Evolutionary conservation across 805 yeast genomes (phyloP).

Genomic region (Ogataea wickerhamii): DNA sequence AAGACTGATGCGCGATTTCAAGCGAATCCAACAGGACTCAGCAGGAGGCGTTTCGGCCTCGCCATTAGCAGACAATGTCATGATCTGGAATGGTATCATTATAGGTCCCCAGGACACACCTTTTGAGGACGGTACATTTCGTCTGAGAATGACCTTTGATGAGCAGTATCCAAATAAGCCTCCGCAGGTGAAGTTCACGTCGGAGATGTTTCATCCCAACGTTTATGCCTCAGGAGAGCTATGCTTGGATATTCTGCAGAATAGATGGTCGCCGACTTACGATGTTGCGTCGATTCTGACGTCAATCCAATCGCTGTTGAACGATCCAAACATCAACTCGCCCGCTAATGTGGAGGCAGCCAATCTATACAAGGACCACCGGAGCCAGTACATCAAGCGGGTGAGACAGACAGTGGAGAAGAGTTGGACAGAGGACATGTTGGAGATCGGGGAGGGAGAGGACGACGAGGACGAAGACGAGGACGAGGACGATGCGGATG

Average conservation of each 20-base stretch:
- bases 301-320: constrained; percentile 83
- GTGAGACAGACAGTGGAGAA: constrained; percentile 94
- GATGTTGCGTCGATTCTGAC: constrained; percentile 95
- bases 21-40: constrained; percentile 97
- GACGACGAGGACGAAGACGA: constrained; percentile 29
- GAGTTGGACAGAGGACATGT: constrained; percentile 84
- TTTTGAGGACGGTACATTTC: constrained; percentile 95
- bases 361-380: constrained; percentile 88
- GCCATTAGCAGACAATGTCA: constrained; percentile 93
- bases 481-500: constrained; percentile 21
- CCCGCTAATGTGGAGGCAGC: constrained; percentile 99
- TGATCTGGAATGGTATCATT: constrained; percentile 97
- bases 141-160: constrained; percentile 81
- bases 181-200: constrained; percentile 83
- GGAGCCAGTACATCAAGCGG: constrained; percentile 84
- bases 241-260: constrained; percentile 92
- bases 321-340: constrained; percentile 93
- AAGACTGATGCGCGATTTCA: constrained; percentile 97
- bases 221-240: constrained; percentile 94
- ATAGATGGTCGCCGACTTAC: constrained; percentile 98
- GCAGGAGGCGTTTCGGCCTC: constrained; percentile 98
- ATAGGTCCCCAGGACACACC: constrained; percentile 98
- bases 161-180: constrained; percentile 98
- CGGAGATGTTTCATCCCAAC: constrained; percentile 97
- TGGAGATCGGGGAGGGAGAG: constrained; percentile 51